These are phyloP conservation scores for Zychaea mexicana DNA, from an alignment of 371 early-diverging fungal species.

Conservation along the genomic window DNA sequence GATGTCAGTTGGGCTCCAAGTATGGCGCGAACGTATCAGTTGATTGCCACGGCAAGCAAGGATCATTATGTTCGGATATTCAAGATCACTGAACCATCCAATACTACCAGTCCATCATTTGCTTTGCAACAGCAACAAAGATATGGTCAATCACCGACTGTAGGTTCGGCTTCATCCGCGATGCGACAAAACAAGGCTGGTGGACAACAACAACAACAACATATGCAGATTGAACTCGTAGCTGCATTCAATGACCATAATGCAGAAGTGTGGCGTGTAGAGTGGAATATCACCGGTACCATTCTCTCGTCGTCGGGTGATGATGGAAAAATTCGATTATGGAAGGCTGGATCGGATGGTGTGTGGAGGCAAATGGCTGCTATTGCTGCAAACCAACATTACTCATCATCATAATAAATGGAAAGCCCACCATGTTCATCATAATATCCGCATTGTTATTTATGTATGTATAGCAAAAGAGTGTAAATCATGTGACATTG, in stretches of 20 bases:
- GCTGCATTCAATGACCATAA: slow-evolving; percentile 72
- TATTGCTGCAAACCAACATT: slow-evolving; percentile 48
- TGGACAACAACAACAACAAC: slow-evolving; percentile 13
- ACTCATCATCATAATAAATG: not conserved
- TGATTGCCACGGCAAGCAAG: slow-evolving; percentile 91
- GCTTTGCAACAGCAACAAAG: slow-evolving; percentile 17
- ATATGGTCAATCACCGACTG: slow-evolving; percentile 11
- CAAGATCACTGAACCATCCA: slow-evolving; percentile 63
- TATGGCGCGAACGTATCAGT: slow-evolving; percentile 84
- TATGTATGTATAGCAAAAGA: too few species aligned
- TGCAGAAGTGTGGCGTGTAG: slow-evolving; percentile 87
- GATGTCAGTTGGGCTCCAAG: slow-evolving; percentile 91
- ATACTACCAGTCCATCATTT: slow-evolving; percentile 11
- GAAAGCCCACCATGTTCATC: too few species aligned
- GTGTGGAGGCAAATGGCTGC: slow-evolving; percentile 74
- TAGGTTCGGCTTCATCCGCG: slow-evolving; percentile 12
- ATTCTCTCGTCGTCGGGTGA: slow-evolving; percentile 88
- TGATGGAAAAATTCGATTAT: slow-evolving; percentile 89
- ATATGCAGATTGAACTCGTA: slow-evolving; percentile 57
- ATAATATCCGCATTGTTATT: too few species aligned
- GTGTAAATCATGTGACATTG: not conserved
- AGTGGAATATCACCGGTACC: slow-evolving; percentile 95
- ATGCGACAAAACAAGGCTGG: not conserved
- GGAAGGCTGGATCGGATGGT: slow-evolving; percentile 74
- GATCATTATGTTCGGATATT: slow-evolving; percentile 88